phyloP scores from a whole-genome alignment of 2,329 filamentous ascomycete species.

The Venturia carpophila region DNA sequence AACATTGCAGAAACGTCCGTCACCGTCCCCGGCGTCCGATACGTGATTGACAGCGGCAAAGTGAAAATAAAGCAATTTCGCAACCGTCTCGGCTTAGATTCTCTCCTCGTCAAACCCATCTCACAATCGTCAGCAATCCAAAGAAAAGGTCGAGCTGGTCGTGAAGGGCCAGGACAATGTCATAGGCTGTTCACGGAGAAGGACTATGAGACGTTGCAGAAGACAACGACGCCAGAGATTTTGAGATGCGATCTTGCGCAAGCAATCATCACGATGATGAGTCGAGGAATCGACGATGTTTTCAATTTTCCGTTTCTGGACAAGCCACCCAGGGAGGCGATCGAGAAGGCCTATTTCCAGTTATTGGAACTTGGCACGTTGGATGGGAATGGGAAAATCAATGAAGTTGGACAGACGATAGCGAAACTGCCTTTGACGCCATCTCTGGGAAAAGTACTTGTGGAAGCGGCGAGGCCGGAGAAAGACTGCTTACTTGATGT shows the following conservation, averaged over 20 bases:
- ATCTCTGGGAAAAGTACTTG: constrained; percentile 69
- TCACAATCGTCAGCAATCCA: constrained; percentile 92
- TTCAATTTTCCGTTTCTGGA: constrained; percentile 80
- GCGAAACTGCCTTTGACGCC: constrained; percentile 77
- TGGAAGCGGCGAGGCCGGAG: constrained; percentile 65
- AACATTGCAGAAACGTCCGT: constrained; percentile 99
- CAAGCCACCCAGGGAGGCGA: constrained; percentile 63
- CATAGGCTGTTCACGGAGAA: constrained; percentile 80
- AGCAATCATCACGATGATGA: constrained; percentile 87
- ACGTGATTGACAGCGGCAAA: constrained; percentile 88
- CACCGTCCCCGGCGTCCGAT: constrained; percentile 85
- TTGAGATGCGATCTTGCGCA: constrained; percentile 80
- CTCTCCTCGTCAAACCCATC: constrained; percentile 80
- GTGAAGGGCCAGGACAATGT: constrained; percentile 86
- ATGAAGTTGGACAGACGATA: constrained; percentile 64
- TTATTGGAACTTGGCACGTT: constrained; percentile 73
- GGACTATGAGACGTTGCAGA: constrained; percentile 60
- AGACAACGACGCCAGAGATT: constrained; percentile 79
- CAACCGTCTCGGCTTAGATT: constrained; percentile 76
- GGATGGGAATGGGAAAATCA: constrained; percentile 64
- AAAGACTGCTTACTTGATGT: constrained; percentile 69
- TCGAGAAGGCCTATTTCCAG: constrained; percentile 75
- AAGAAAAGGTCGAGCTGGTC: constrained; percentile 80
- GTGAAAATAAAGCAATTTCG: constrained; percentile 91
- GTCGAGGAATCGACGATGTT: constrained; percentile 75